These are phyloP conservation scores for Talaromyces atroroseus DNA, from an alignment of 2,329 filamentous ascomycete species.

Conservation along the genomic window DNA sequence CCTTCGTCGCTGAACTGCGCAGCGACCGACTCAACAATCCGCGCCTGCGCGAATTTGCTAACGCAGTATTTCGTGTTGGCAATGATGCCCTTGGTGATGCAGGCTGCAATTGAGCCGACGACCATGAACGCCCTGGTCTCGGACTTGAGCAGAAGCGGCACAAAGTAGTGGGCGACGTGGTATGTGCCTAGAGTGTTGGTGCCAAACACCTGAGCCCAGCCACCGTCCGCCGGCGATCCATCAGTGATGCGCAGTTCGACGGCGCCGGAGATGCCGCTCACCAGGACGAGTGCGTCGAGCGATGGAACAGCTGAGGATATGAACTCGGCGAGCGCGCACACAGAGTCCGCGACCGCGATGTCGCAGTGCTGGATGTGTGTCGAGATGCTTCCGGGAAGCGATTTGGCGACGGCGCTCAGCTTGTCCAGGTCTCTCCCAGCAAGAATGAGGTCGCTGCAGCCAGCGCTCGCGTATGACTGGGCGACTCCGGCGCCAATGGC, in stretches of 20 bases:
- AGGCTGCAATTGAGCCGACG: slow-evolving; percentile 25
- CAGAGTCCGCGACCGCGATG: slow-evolving; percentile 23
- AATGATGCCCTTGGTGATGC: slow-evolving; percentile 33
- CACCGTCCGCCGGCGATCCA: slow-evolving; percentile 26
- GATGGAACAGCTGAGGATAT: slow-evolving; percentile 4
- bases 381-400: slow-evolving; percentile 15
- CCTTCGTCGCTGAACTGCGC: slow-evolving; percentile 24
- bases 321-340: slow-evolving; percentile 18
- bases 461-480: slow-evolving; percentile 26
- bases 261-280: slow-evolving; percentile 24
- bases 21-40: slow-evolving; percentile 32
- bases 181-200: slow-evolving; percentile 35
- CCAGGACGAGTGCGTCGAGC: slow-evolving; percentile 18
- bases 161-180: slow-evolving; percentile 29
- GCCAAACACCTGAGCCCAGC: slow-evolving; percentile 24
- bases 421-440: slow-evolving; percentile 24
- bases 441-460: slow-evolving; percentile 26
- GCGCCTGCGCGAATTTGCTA: slow-evolving; percentile 31
- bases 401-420: slow-evolving; percentile 19
- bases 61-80: slow-evolving; percentile 37
- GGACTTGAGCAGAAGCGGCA: slow-evolving; percentile 24
- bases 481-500: slow-evolving; percentile 32
- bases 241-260: slow-evolving; percentile 28
- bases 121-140: slow-evolving; percentile 25
- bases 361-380: slow-evolving; percentile 26